These are phyloP conservation scores for Ustilago tritici DNA, from an alignment of 1,284 basidiomycete genomes.

Conservation along the genomic window DNA sequence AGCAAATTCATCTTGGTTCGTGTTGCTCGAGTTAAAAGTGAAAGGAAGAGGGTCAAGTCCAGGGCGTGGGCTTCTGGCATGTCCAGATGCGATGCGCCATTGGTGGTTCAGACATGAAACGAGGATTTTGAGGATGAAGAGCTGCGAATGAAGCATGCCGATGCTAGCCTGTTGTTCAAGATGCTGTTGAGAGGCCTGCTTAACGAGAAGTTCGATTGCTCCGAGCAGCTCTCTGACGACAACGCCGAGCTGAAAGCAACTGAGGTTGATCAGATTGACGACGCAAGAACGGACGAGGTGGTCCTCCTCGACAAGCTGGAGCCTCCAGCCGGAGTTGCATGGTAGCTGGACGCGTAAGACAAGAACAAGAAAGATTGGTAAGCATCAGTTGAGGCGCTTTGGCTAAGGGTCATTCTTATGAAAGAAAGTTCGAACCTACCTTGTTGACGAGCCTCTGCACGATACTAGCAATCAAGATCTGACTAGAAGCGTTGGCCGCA, in stretches of 20 bases:
- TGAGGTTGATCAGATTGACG: constrained; percentile 61
- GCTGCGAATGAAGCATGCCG: constrained; percentile 83
- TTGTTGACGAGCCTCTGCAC: constrained; percentile 61
- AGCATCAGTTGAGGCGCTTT: constrained; percentile 1
- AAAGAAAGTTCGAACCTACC: constrained; percentile 6
- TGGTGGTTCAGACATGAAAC: constrained; percentile 81
- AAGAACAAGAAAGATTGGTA: neutral
- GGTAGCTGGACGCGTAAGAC: constrained; percentile 39
- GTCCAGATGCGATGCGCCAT: constrained; percentile 73
- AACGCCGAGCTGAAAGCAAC: constrained; percentile 50
- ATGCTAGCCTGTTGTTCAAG: constrained; percentile 64
- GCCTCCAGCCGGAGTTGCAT: constrained; percentile 56
- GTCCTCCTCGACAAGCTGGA: constrained; percentile 60
- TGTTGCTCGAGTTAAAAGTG: neutral
- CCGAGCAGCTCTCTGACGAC: constrained; percentile 61
- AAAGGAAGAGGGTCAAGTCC: constrained; percentile 15
- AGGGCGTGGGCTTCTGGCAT: constrained; percentile 24
- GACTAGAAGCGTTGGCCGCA: constrained; percentile 41
- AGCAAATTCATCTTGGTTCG: constrained; percentile 35
- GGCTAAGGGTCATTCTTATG: neutral
- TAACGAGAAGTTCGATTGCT: constrained; percentile 58
- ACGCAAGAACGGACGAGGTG: constrained; percentile 59
- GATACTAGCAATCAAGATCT: constrained; percentile 59
- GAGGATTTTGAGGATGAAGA: constrained; percentile 87
- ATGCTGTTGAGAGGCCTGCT: constrained; percentile 49